Conservation (phyloP, 345 rosid genomes). For the Durio zibethinus region DNA sequence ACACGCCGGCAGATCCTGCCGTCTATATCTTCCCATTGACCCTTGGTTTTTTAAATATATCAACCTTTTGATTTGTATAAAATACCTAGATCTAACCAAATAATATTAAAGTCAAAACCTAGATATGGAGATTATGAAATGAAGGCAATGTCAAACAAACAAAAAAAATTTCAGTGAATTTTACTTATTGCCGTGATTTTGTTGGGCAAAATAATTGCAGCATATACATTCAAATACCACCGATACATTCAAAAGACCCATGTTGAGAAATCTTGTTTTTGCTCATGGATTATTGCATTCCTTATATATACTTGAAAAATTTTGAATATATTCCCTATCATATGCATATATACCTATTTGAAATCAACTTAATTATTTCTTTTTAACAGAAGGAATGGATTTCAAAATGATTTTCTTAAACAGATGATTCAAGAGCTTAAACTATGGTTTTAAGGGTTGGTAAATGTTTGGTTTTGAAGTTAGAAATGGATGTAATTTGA, state of each 20-base stretch:
- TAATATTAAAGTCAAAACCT: slow-evolving; percentile 13
- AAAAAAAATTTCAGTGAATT: background rate
- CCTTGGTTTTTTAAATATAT: background rate
- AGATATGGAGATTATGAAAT: background rate
- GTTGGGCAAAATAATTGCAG: background rate
- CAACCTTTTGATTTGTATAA: slow-evolving; percentile 7
- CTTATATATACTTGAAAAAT: background rate
- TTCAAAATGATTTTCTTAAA: background rate
- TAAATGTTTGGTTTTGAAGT: slow-evolving; percentile 17
- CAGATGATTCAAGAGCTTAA: background rate
- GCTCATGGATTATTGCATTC: background rate
- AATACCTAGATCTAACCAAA: background rate
- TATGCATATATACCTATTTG: background rate
- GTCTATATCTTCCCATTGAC: slow-evolving; percentile 2
- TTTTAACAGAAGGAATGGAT: background rate
- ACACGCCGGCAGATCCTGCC: background rate
- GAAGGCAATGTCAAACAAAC: background rate
- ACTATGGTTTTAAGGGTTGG: slow-evolving; percentile 10
- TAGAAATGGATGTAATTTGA: background rate
- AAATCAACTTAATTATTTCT: background rate
- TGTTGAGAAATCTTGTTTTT: background rate
- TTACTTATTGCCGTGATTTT: background rate
- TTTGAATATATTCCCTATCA: too few relatives aligned
- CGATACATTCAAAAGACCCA: background rate
- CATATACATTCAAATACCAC: background rate